Evolutionary conservation across 495 filamentous ascomycete genomes (phyloP), one percentile per base, ranked within the genome.

Genomic region (Talaromyces ruber): DNA sequence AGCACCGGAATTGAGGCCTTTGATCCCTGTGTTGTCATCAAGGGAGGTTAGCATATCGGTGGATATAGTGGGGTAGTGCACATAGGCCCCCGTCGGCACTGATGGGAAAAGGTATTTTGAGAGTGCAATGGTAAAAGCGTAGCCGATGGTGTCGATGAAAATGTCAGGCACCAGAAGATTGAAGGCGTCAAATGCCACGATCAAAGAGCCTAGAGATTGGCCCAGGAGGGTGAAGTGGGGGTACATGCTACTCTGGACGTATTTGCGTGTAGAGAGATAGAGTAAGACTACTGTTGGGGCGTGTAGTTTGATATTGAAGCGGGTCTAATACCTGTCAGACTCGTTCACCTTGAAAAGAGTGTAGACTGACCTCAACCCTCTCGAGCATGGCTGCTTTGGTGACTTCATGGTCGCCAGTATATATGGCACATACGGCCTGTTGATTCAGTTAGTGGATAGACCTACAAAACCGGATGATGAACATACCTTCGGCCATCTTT

Each of bases 81-180:
- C 93, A 68, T 98, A 98, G 14, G 94, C 94, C 34, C 82, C 91
- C 2, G 91, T 95, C 3, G 95, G 92, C 21, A 97, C 84, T 14
- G 75, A 70, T 1, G 82, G 87, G 74, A 98, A 97, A 22, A 97
- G 81, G 52, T 86, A 81, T 68, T 93, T 95, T 74, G 81, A 86
- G 12, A 96, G 76, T 4, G 89, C 90, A 11, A 96, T 80, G 2
- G 89, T 82, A 71, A 98, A 98, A 22, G 93, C 91, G 71, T 98
- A 98, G 65, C 94, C 94, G 93, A 98, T 97, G 6, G 94, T 98
- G 69, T 98, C 94, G 66, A 98, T 81, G 66, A 97, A 96, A 58
- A 98, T 83, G 69, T 98, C 95, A 0, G 94, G 95, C 1, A 92
- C 90, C 3, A 98, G 80, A 11, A 96, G 85, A 37, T 83, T 87